A percentile compares a stretch with the other conserved stretches of the same genome.
These are phyloP conservation scores for Sugiyamaella valdiviana DNA, from an alignment of 805 yeast species.

Conservation along the genomic window DNA sequence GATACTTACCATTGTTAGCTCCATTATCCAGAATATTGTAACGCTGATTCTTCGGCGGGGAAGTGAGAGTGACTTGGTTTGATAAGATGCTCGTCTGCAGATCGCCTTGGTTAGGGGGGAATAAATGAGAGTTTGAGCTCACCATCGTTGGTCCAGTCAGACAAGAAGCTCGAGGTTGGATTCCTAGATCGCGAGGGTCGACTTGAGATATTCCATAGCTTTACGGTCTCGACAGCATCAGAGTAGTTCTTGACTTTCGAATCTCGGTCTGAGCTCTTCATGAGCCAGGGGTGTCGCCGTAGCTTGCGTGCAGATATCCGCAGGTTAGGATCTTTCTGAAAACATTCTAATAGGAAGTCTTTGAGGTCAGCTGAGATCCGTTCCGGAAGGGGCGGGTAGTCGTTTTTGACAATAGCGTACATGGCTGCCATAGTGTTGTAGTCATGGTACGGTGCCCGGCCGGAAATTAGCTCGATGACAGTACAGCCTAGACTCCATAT, in stretches of 20 bases:
- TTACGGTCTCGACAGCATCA: constrained; percentile 1
- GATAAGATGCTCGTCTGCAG: too few relatives aligned
- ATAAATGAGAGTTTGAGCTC: neutral
- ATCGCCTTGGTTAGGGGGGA: neutral
- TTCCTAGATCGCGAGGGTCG: neutral
- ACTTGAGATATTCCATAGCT: constrained; percentile 2
- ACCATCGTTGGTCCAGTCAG: neutral
- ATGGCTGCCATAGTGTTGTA: constrained; percentile 70
- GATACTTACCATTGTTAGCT: too few relatives aligned
- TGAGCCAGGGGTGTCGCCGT: constrained; percentile 57
- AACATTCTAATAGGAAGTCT: constrained; percentile 62
- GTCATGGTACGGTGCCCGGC: constrained; percentile 80
- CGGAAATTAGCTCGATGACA: constrained; percentile 76
- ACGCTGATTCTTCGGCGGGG: too few relatives aligned
- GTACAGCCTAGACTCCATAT: constrained; percentile 90
- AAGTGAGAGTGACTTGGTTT: too few relatives aligned
- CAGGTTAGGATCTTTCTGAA: constrained; percentile 59
- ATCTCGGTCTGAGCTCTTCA: constrained; percentile 12
- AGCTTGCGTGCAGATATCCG: constrained; percentile 53
- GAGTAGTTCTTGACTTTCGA: constrained; percentile 14
- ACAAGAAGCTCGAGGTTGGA: neutral
- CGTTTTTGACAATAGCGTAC: constrained; percentile 76
- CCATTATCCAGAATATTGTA: too few relatives aligned
- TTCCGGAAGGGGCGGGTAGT: constrained; percentile 61
- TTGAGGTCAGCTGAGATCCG: constrained; percentile 36